Evolutionary conservation across 345 rosid genomes (phyloP).

Genomic region (Boechera divaricarpa): DNA sequence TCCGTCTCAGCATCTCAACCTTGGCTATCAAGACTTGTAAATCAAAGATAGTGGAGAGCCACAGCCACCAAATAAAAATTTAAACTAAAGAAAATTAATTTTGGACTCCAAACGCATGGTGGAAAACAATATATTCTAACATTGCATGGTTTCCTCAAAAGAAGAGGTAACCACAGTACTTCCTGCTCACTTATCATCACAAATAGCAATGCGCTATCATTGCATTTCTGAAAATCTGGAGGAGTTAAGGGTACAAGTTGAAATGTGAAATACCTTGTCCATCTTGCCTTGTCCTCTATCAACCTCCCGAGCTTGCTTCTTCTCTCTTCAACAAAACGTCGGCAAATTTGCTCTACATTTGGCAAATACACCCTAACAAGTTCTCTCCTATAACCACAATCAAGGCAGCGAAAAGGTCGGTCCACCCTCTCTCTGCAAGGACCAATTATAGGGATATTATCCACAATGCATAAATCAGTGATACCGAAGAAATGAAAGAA

Average conservation of each 20-base stretch:
- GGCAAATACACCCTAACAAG: conserved; percentile 90
- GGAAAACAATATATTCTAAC: conserved; percentile 26
- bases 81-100: neutral
- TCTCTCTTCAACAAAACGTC: conserved; percentile 91
- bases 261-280: conserved; percentile 76
- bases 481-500: conserved; percentile 6
- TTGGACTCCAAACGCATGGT: conserved; percentile 25
- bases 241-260: conserved; percentile 14
- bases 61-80: conserved; percentile 26
- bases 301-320: conserved; percentile 82
- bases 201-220: conserved; percentile 19
- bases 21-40: conserved; percentile 37
- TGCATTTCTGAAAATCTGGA: conserved; percentile 14
- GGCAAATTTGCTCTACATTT: conserved; percentile 88
- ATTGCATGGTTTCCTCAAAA: conserved; percentile 17
- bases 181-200: conserved; percentile 27
- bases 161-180: conserved; percentile 25
- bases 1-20: conserved; percentile 41
- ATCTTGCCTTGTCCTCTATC: conserved; percentile 85
- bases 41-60: conserved; percentile 38
- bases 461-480: conserved; percentile 7
- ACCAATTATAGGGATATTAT: conserved; percentile 9
- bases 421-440: conserved; percentile 86
- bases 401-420: conserved; percentile 95
- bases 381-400: conserved; percentile 88